A percentile compares a stretch with the other conserved stretches of the same genome.
Conservation (phyloP, 192 early-diverging fungal genomes). For the Rhizophagus clarus region DNA sequence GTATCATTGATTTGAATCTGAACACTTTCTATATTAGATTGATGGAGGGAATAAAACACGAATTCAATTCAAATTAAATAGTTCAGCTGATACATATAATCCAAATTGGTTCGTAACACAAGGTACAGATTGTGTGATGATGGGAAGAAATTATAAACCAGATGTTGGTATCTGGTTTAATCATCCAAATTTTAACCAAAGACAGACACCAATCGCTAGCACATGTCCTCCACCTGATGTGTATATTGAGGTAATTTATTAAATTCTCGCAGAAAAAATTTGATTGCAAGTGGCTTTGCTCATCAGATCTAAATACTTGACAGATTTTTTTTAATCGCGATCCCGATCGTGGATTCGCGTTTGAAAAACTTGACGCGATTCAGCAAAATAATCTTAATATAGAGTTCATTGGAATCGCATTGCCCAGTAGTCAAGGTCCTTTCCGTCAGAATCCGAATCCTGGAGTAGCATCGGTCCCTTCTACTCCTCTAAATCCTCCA, state of each 20-base stretch:
- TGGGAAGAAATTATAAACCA: too few relatives aligned
- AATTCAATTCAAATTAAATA: background rate
- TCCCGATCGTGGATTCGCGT: background rate
- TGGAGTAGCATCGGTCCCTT: background rate
- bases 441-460: background rate
- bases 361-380: background rate
- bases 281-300: background rate
- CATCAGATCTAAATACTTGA: constrained; percentile 1
- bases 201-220: too few relatives aligned
- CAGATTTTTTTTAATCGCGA: background rate
- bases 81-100: background rate
- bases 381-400: background rate
- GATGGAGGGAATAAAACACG: background rate
- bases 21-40: background rate
- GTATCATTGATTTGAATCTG: background rate
- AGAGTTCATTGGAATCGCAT: constrained; percentile 1
- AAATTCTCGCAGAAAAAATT: constrained; percentile 6
- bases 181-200: too few relatives aligned
- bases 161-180: too few relatives aligned
- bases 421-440: background rate
- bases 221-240: background rate
- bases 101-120: too few relatives aligned
- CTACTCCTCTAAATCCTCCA: background rate
- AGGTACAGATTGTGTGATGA: too few relatives aligned
- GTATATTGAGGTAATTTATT: constrained; percentile 6